phyloP scores from a whole-genome alignment of 441 rosid genomes.

The Croton setiger region DNA sequence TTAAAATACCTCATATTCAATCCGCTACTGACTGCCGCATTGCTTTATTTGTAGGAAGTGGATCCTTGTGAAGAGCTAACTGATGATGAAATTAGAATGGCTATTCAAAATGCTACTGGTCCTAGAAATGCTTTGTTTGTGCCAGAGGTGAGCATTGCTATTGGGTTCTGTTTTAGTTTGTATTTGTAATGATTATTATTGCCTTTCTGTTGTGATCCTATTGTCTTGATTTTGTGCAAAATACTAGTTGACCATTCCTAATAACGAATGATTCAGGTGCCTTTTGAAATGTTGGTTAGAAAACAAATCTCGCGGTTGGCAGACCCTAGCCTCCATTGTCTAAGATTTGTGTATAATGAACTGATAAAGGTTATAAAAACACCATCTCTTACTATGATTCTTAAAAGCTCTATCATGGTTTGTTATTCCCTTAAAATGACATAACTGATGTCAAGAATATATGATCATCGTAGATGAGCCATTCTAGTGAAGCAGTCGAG shows the following conservation, averaged over 20 bases:
- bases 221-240: neutral
- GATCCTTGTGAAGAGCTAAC: slow-evolving; percentile 58
- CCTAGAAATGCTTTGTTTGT: slow-evolving; percentile 47
- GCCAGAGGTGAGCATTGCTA: slow-evolving; percentile 38
- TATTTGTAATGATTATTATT: neutral
- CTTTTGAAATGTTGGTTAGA: slow-evolving; percentile 50
- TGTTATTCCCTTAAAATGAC: neutral
- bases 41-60: slow-evolving; percentile 32
- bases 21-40: slow-evolving; percentile 13
- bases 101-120: slow-evolving; percentile 58
- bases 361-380: slow-evolving; percentile 37
- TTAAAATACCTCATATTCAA: neutral
- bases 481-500: slow-evolving; percentile 33
- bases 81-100: slow-evolving; percentile 53
- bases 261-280: slow-evolving; percentile 36
- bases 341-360: slow-evolving; percentile 48
- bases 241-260: neutral
- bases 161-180: neutral
- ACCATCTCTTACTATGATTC: neutral
- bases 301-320: slow-evolving; percentile 45
- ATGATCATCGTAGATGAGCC: slow-evolving; percentile 38
- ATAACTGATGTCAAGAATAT: neutral
- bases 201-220: neutral
- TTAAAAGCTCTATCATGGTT: slow-evolving; percentile 5
- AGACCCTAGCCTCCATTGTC: slow-evolving; percentile 59